Percentiles rank a stretch among this genome's conserved stretches.
Conservation (phyloP, 2,329 filamentous ascomycete genomes). For the Microsporum audouinii region DNA sequence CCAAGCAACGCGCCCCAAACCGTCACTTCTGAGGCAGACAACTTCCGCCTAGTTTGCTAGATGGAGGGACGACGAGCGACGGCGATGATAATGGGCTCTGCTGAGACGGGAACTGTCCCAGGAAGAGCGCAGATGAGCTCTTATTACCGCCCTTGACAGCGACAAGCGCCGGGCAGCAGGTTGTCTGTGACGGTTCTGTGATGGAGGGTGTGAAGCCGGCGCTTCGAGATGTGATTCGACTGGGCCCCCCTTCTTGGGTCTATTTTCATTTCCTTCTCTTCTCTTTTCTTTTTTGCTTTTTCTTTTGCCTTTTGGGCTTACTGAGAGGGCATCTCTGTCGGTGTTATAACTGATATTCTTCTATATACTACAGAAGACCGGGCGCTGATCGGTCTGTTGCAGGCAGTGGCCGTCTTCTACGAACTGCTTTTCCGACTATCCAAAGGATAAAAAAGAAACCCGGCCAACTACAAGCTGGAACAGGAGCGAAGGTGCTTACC, state of each 20-base stretch:
- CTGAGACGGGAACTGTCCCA: neutral
- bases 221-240: slow-evolving; percentile 1
- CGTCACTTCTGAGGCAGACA: neutral
- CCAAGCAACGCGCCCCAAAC: slow-evolving; percentile 1
- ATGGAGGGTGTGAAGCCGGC: neutral
- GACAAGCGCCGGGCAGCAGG: neutral
- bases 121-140: neutral
- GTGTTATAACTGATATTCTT: too few relatives aligned
- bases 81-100: neutral
- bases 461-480: neutral
- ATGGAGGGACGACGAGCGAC: neutral
- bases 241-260: neutral
- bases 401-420: neutral
- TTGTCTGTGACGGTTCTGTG: neutral
- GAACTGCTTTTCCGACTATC: neutral
- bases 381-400: neutral
- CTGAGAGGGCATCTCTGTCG: too few relatives aligned
- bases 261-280: neutral
- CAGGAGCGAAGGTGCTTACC: neutral
- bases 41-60: neutral
- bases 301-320: too few relatives aligned
- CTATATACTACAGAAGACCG: neutral
- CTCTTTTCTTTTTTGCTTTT: neutral
- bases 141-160: slow-evolving; percentile 1
- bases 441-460: neutral